Evolutionary conservation across 257 asterid genomes (phyloP).

Genomic region (Solanum habrochaites): DNA sequence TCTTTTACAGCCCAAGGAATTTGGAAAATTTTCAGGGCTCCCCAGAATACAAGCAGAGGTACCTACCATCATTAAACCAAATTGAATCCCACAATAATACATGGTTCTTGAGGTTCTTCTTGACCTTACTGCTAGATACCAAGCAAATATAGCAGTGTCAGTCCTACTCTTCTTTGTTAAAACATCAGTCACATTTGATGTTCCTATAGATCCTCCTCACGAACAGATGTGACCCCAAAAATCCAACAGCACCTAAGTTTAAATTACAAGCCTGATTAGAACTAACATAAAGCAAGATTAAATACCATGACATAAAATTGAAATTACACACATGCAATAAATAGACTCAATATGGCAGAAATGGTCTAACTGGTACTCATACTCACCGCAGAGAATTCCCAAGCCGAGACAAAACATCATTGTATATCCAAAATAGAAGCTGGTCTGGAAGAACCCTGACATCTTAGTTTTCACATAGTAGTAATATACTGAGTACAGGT

Average conservation of each 20-base stretch:
- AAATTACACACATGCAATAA: background rate
- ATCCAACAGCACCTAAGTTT: conserved; percentile 78
- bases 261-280: background rate
- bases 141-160: background rate
- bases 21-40: conserved; percentile 12
- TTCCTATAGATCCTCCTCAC: conserved; percentile 94
- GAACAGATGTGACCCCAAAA: conserved; percentile 79
- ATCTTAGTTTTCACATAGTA: conserved; percentile 55
- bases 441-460: conserved; percentile 63
- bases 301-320: background rate
- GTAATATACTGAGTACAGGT: conserved; percentile 48
- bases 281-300: background rate
- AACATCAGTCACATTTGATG: conserved; percentile 75
- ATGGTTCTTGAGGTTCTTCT: conserved; percentile 3
- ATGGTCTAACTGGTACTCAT: background rate
- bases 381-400: conserved; percentile 76
- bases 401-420: conserved; percentile 64
- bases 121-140: background rate
- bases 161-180: background rate
- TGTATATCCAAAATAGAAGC: conserved; percentile 61
- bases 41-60: conserved; percentile 19
- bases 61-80: conserved; percentile 16
- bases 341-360: background rate
- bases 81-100: background rate
- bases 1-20: conserved; percentile 21